Base-by-base conservation (phyloP, 2,329 filamentous ascomycete species). In the Teratosphaeria nubilosa region DNA sequence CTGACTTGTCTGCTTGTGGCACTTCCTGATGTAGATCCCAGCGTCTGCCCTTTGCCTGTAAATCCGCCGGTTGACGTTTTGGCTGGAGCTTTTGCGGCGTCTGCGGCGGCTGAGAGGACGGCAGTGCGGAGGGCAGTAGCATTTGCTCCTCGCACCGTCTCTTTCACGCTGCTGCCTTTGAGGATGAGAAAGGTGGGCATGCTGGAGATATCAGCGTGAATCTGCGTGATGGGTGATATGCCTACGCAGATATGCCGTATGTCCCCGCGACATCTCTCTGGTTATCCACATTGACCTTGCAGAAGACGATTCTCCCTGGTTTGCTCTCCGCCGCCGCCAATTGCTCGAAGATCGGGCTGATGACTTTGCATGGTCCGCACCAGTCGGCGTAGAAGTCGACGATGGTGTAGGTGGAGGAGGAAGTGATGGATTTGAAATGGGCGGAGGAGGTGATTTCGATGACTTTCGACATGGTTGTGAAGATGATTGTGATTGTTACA, bases 321-420 rank as follows among this genome's bases (percentile, higher is more conserved):
- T 77, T 75, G 25, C 72, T 65, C 66, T 82, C 78, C 52, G 76
- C 74, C 56, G 77, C 74, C 59, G 79, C 80, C 57, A 82, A 74
- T 63, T 77, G 71, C 57, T 77, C 76, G 66, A 82, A 77, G 61
- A 78, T 71, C 31, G 80, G 80, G 2, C 76, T 75, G 57, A 83
- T 80, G 34, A 76, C 73, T 66, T 80, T 80, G 74, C 80, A 83
- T 30, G 80, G 80, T 1, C 80, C 80, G 67, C 80, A 82, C 80
- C 81, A 83, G 62, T 69, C 67, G 31, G 69, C 68, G 59, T 70
- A 70, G 68, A 71, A 71, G 60, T 71, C 69, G 57, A 71, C 67
- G 57, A 71, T 60, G 22, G 66, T 66, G 62, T 70, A 71, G 41
- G 66, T 69, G n/a, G 66, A 65, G 32, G 66, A 69, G 48, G 65